Conservation (phyloP, 2,329 filamentous ascomycete species). For the Penicillium corylophilum region DNA sequence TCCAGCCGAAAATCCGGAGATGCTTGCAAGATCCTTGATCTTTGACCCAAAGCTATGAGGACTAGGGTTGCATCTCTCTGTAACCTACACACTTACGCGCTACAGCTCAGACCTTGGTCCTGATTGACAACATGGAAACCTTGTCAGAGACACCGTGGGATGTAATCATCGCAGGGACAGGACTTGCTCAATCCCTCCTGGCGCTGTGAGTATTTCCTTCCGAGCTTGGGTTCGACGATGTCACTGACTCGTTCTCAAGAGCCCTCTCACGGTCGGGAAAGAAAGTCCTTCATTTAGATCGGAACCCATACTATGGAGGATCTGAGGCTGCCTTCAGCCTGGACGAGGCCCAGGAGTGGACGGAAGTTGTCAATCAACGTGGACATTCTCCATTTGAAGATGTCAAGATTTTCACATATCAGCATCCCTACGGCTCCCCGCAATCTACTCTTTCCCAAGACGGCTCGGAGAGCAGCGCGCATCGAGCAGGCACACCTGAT, state of each 20-base stretch:
- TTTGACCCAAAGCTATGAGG: slow-evolving; percentile 23
- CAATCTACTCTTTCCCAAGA: neutral
- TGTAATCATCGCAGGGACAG: slow-evolving; percentile 75
- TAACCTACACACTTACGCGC: slow-evolving; percentile 19
- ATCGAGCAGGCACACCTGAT: slow-evolving; percentile 10
- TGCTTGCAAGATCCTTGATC: slow-evolving; percentile 1
- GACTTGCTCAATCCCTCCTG: slow-evolving; percentile 74
- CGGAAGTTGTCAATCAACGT: slow-evolving; percentile 47
- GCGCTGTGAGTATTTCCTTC: slow-evolving; percentile 60
- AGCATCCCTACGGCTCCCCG: slow-evolving; percentile 11
- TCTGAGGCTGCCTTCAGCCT: slow-evolving; percentile 82
- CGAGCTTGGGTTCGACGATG: slow-evolving; percentile 8
- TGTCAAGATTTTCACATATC: slow-evolving; percentile 31
- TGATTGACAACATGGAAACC: slow-evolving; percentile 61
- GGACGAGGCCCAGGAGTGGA: slow-evolving; percentile 77
- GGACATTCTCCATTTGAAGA: slow-evolving; percentile 40
- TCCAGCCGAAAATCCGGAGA: slow-evolving; percentile 1
- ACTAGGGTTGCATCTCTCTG: slow-evolving; percentile 15
- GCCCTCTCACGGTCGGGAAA: slow-evolving; percentile 89
- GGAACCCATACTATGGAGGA: slow-evolving; percentile 84
- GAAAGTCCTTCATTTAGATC: slow-evolving; percentile 86
- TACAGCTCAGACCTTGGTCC: slow-evolving; percentile 18
- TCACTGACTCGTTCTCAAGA: slow-evolving; percentile 62
- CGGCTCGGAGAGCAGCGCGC: slow-evolving; percentile 3
- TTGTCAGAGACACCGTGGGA: slow-evolving; percentile 74